Base-by-base conservation (phyloP, 768 basidiomycete genomes). In the Sporobolomyces pararoseus region DNA sequence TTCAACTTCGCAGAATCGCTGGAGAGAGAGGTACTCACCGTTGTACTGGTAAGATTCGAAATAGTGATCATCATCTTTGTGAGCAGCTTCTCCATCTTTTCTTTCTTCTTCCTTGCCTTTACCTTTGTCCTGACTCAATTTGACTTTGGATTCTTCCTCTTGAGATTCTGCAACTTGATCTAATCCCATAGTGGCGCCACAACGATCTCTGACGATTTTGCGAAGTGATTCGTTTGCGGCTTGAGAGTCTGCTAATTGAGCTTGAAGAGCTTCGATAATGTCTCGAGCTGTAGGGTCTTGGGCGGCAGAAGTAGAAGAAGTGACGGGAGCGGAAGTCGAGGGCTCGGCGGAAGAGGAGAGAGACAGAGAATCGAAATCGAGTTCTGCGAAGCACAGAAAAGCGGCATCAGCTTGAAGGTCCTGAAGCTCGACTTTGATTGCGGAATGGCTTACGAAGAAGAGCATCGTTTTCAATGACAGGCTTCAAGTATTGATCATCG, bases 1-100 rank as follows among this genome's bases (percentile, higher is more conserved):
- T 7, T 12, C 6, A 23, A 23, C 13, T 47, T 23, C 7, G 14
- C 21, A 47, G 46, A 7, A 23, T 23, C 21, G 21, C 10, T 12
- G 6, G 46, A 13, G 21, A 23, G 13, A 47, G 12, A 14, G 21
- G 46, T 46, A 73, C 80, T 10, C 58, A 91, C 93, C 94, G 71
- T 94, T 94, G 70, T 86, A 86, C 31, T 84, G 88, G 76, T 98
- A 97, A 37, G 50, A 53, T 64, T 89, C 83, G 80, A 96, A 98
- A 80, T 97, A 97, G 77, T 96, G 91, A 0, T 89, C 85, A 78
- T 98, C 95, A 74, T 96, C 92, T 39, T 97, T 96, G 77, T 96
- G 91, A 0, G 90, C 85, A 78, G 97, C 95, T 75, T 96, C 92
- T 44, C 89, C 80, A 32, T 76, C 75, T n/a, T 83, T 72, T 31